These are phyloP conservation scores for Solanum pimpinellifolium DNA, from an alignment of 257 asterid genomes.

Conservation along the genomic window DNA sequence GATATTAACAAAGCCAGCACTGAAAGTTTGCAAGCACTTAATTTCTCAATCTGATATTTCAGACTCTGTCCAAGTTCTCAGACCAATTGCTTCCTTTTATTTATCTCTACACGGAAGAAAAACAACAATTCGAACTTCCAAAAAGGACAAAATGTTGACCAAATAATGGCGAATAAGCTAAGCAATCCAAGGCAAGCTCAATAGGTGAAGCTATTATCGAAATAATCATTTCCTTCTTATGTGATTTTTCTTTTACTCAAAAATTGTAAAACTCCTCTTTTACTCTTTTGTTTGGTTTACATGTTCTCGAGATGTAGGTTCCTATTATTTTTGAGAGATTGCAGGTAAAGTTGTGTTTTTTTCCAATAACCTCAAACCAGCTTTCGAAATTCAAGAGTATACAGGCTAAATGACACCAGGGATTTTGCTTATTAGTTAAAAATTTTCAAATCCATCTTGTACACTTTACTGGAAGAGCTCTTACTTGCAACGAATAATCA, in stretches of 20 bases:
- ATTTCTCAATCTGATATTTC: not conserved
- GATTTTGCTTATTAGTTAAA: not conserved
- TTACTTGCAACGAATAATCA: conserved; percentile 91
- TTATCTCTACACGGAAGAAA: not conserved
- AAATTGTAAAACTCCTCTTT: not conserved
- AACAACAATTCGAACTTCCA: not conserved
- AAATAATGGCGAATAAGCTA: not conserved
- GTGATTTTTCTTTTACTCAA: not conserved
- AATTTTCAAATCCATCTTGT: not conserved
- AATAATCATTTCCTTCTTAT: not conserved
- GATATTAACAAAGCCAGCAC: not conserved
- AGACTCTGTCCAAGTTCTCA: not conserved
- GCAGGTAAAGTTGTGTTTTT: not conserved
- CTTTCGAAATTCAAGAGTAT: not conserved
- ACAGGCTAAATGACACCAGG: not conserved
- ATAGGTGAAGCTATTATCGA: not conserved
- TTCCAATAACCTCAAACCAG: not conserved
- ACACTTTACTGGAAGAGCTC: conserved; percentile 4
- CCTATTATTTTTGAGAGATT: not conserved
- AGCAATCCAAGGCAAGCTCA: not conserved
- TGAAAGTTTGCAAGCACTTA: not conserved
- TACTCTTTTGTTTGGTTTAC: not conserved
- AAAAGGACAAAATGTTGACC: not conserved
- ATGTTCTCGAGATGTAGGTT: not conserved
- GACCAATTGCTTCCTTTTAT: not conserved